Conservation (phyloP, 129 eudicot genomes). For the Chrysanthemum makinoi region DNA sequence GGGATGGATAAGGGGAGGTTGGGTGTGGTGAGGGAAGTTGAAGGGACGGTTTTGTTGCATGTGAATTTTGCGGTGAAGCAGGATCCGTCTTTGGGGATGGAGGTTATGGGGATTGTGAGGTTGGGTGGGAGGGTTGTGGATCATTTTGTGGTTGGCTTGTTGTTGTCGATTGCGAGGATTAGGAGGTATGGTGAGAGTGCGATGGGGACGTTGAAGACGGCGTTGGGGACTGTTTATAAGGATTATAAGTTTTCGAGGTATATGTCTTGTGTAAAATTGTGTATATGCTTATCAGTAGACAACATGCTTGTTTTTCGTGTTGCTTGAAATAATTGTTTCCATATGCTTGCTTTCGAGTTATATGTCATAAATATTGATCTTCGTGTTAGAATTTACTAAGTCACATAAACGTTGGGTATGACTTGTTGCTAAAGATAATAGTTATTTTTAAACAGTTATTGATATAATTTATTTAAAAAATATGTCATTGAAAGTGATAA, state of each 20-base stretch:
- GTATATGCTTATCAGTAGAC: too few relatives aligned
- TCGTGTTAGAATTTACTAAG: not conserved
- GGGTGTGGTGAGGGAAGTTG: conserved; percentile 58
- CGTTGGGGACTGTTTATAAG: conserved; percentile 54
- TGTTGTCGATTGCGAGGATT: conserved; percentile 67
- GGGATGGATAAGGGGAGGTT: conserved; percentile 38
- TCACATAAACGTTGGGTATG: too few relatives aligned
- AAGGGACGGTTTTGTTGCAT: conserved; percentile 83
- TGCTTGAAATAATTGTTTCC: not conserved
- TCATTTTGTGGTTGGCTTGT: conserved; percentile 61
- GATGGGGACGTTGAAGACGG: conserved; percentile 63
- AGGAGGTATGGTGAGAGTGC: conserved; percentile 65
- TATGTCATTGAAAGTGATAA: too few relatives aligned
- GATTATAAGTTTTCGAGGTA: conserved; percentile 67
- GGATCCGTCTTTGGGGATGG: conserved; percentile 78
- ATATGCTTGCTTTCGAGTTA: not conserved
- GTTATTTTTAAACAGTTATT: too few relatives aligned
- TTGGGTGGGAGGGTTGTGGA: conserved; percentile 44
- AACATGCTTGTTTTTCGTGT: too few relatives aligned
- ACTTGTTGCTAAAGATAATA: too few relatives aligned
- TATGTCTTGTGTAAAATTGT: not conserved
- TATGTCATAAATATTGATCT: conserved; percentile 10
- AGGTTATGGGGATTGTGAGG: conserved; percentile 65
- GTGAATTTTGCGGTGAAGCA: conserved; percentile 87
- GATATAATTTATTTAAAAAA: too few relatives aligned